These are phyloP conservation scores for Tephrocybe sp. DNA, from an alignment of 768 basidiomycete species.

Conservation along the genomic window DNA sequence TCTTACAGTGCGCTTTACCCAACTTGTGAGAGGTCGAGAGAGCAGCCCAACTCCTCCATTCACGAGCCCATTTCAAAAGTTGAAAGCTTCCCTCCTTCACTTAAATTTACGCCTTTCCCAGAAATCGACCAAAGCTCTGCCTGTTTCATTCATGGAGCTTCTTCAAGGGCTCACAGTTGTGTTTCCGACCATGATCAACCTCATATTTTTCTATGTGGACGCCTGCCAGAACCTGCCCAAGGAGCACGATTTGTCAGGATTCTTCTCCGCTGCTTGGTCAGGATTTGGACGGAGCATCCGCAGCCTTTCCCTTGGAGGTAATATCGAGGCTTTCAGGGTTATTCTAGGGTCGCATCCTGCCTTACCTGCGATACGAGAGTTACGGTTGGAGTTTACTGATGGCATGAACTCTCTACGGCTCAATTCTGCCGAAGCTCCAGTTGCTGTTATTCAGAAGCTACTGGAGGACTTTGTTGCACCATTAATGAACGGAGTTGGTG, in stretches of 20 bases:
- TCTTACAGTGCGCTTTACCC: conserved; percentile 14
- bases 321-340: conserved; percentile 31
- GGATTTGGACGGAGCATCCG: conserved; percentile 35
- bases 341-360: conserved; percentile 30
- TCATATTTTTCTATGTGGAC: conserved; percentile 35
- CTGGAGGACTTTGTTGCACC: conserved; percentile 33
- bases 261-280: conserved; percentile 36
- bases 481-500: conserved; percentile 34
- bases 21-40: not conserved
- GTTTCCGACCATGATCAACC: conserved; percentile 29
- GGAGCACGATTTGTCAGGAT: conserved; percentile 24
- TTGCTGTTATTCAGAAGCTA: conserved; percentile 12
- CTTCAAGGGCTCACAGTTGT: conserved; percentile 26
- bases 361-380: conserved; percentile 27
- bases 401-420: conserved; percentile 18
- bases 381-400: conserved; percentile 38
- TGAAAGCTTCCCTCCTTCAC: conserved; percentile 8
- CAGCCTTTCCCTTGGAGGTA: conserved; percentile 33
- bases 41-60: not conserved
- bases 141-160: conserved; percentile 21
- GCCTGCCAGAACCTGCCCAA: conserved; percentile 32
- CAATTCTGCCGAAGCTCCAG: conserved; percentile 6
- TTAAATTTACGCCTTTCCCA: conserved; percentile 8
- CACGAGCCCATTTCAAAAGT: conserved; percentile 1
- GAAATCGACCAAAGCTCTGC: not conserved